Evolutionary conservation across 441 rosid species (phyloP).

Genomic region (Metrosideros polymorpha): DNA sequence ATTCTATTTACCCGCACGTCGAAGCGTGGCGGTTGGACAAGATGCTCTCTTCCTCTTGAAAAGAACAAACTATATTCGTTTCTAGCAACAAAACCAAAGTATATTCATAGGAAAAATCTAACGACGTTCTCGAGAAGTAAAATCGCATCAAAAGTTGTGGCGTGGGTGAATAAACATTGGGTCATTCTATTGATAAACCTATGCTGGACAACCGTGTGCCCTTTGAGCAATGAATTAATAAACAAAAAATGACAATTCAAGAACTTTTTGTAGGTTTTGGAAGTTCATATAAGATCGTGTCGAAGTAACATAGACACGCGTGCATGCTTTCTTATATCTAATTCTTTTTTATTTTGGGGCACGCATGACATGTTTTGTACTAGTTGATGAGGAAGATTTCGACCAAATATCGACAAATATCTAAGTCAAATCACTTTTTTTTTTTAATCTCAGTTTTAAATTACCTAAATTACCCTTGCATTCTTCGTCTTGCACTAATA

Average conservation of each 20-base stretch:
- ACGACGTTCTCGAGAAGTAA: not conserved
- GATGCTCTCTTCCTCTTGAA: not conserved
- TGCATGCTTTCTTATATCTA: not conserved
- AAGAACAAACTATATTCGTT: not conserved
- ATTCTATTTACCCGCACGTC: not conserved
- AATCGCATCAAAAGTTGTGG: not conserved
- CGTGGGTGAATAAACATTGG: too few relatives aligned
- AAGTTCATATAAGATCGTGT: not conserved
- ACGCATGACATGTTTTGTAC: not conserved
- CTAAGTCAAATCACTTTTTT: too few relatives aligned
- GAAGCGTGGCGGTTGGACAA: not conserved
- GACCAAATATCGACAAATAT: too few relatives aligned
- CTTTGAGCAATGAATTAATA: not conserved
- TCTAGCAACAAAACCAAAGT: too few relatives aligned
- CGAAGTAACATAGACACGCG: not conserved
- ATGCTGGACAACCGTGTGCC: not conserved
- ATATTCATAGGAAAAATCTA: not conserved
- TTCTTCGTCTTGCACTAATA: not conserved
- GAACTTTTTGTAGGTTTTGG: not conserved
- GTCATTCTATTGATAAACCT: too few relatives aligned
- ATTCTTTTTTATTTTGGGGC: not conserved
- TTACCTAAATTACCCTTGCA: not conserved
- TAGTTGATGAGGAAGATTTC: not conserved
- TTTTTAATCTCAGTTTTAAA: not conserved
- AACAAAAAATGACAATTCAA: not conserved